Evolutionary conservation across 306 rosid genomes (phyloP), one percentile per base, ranked within the genome.

Genomic region (barrel medic (Medicago truncatula)): DNA sequence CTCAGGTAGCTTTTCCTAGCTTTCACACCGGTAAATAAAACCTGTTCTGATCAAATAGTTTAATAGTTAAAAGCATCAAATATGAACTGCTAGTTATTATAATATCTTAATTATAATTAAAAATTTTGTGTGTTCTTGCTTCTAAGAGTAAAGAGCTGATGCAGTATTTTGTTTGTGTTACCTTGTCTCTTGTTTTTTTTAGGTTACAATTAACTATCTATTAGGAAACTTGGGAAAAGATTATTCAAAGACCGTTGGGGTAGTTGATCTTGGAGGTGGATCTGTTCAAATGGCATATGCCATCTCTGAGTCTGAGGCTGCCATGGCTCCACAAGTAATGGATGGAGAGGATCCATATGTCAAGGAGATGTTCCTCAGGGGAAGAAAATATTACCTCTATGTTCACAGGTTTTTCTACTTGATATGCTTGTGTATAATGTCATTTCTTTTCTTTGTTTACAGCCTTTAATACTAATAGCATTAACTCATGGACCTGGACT

Each of bases 261-360:
- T 95, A 40, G 96, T 95, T 82, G 99, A 95, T 85, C 99, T 95
- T 82, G 99, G 99, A 18, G 99, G 99, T 77, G 99, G 99, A 63
- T 95, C 99, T 82, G 97, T 95, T 79, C 99, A 95, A 86, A 95
- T 95, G 97, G 99, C 99, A 25, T 95, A 95, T 89, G 97, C 99
- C 64, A 87, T 95, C 76, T 90, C 99, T 1, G 97, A 92, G 83
- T 39, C 83, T 25, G 97, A 88, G 53, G 93, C 96, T 67, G 86
- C 83, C 18, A 83, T 62, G 80, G 96, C 97, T 78, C 93, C 98
- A 23, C 85, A 82, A 76, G 53, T 80, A 74, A 43, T 59, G 16
- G 87, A 86, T 56, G 96, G 88, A 60, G 93, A 76, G 76, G 93
- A 93, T 28, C 64, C 81, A 41, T 92, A 90, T 69, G 83, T 95